Conservation (phyloP, 192 early-diverging fungal genomes). For the Coemansia asiatica region DNA sequence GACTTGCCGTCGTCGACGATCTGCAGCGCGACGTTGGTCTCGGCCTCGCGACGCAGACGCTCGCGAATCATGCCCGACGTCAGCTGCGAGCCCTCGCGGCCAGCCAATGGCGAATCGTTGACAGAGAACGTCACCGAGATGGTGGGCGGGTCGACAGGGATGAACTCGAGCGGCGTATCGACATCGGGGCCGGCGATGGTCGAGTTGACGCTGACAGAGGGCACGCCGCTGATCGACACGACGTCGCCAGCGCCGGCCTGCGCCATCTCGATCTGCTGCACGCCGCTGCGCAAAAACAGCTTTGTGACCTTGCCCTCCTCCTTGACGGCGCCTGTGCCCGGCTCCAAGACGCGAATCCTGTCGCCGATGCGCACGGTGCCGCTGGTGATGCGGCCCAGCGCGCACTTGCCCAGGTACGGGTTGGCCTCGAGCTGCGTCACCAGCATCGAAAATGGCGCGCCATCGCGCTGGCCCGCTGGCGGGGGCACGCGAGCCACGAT, state of each 20-base stretch:
- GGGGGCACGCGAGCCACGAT: constrained; percentile 70
- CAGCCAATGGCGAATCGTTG: constrained; percentile 84
- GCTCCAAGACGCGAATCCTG: constrained; percentile 69
- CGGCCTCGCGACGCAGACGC: constrained; percentile 71
- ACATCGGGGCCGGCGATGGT: constrained; percentile 67
- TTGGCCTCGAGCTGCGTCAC: constrained; percentile 87
- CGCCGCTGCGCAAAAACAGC: constrained; percentile 72
- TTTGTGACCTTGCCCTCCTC: constrained; percentile 73
- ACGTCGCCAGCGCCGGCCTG: constrained; percentile 83
- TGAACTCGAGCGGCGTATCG: constrained; percentile 65
- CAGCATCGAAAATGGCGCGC: constrained; percentile 73
- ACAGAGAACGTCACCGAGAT: constrained; percentile 84
- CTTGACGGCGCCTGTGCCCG: constrained; percentile 61
- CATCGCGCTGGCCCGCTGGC: constrained; percentile 63
- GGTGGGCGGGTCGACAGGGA: constrained; percentile 81
- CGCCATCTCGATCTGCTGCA: constrained; percentile 69
- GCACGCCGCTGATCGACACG: constrained; percentile 74
- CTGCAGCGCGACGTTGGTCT: constrained; percentile 80
- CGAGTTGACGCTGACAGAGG: constrained; percentile 75
- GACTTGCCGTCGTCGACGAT: constrained; percentile 67
- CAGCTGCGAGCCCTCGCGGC: constrained; percentile 71
- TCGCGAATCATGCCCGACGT: constrained; percentile 80
- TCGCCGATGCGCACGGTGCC: constrained; percentile 73
- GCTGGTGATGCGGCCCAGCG: constrained; percentile 71
- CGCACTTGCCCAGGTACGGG: constrained; percentile 80